These are phyloP conservation scores for Volutella citrinella DNA, from an alignment of 2,329 filamentous ascomycete genomes.

Conservation along the genomic window DNA sequence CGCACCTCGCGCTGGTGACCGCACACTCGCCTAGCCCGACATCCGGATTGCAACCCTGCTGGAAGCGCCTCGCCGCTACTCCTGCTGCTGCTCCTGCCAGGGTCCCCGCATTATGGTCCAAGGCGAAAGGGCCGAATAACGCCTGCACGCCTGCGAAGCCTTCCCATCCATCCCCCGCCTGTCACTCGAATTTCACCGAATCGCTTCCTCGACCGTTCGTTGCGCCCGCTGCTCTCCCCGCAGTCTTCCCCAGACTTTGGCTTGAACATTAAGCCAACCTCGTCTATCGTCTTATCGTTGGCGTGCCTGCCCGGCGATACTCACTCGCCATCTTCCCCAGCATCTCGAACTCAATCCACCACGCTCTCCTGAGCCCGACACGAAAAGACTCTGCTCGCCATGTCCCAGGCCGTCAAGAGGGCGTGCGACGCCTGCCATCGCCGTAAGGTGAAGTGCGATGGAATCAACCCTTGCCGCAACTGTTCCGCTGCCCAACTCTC, in stretches of 20 bases:
- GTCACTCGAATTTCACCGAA: conserved; percentile 20
- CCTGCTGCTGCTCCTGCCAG: conserved; percentile 7
- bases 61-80: no score
- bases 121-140: conserved; percentile 37
- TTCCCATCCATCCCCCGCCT: conserved; percentile 18
- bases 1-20: no score
- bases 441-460: conserved; percentile 72
- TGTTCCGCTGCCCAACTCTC: conserved; percentile 64
- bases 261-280: conserved; percentile 3
- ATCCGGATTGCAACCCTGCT: no score
- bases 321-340: no score
- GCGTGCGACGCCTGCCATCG: conserved; percentile 73
- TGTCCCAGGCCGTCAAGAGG: conserved; percentile 53
- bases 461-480: conserved; percentile 68
- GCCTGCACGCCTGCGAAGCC: conserved; percentile 27
- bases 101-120: conserved; percentile 31
- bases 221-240: conserved; percentile 22
- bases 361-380: conserved; percentile 2
- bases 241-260: conserved; percentile 29
- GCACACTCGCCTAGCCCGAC: no score
- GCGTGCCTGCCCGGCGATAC: conserved; percentile 3
- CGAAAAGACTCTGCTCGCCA: conserved; percentile 15
- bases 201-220: conserved; percentile 20
- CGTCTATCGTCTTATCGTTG: conserved; percentile 6
- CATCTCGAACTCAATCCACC: conserved; percentile 13